Percentiles rank a stretch among this genome's conserved stretches.
phyloP scores from a whole-genome alignment of 495 filamentous ascomycete species.

The Articulospora tetracladia region DNA sequence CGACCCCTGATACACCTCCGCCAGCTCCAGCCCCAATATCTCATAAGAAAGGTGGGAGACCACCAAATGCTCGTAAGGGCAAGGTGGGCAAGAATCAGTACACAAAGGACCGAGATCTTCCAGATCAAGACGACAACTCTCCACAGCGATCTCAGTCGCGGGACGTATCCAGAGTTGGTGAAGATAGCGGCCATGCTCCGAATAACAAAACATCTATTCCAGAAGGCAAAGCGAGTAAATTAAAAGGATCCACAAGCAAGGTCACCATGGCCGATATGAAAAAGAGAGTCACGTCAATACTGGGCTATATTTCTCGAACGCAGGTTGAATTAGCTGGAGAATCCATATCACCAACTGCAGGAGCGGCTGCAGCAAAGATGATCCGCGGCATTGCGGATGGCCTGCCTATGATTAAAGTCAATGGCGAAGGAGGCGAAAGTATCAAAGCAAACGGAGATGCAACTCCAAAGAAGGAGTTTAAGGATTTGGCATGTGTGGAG shows the following conservation, averaged over 20 bases:
- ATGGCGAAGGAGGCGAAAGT: slow-evolving; percentile 21
- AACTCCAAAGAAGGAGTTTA: slow-evolving; percentile 46
- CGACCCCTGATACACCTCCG: slow-evolving; percentile 32
- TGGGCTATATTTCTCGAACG: slow-evolving; percentile 86
- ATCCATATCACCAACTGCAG: slow-evolving; percentile 12
- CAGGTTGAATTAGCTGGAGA: slow-evolving; percentile 83
- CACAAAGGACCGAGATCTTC: slow-evolving; percentile 64
- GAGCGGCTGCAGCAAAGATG: slow-evolving; percentile 16
- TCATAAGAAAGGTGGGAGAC: slow-evolving; percentile 56
- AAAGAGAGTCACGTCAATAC: slow-evolving; percentile 72
- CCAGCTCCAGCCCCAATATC: slow-evolving; percentile 35
- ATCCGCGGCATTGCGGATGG: slow-evolving; percentile 18
- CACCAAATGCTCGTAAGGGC: slow-evolving; percentile 57
- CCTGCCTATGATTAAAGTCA: slow-evolving; percentile 32
- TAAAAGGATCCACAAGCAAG: slow-evolving; percentile 50
- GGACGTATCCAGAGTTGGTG: slow-evolving; percentile 39
- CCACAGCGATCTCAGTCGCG: slow-evolving; percentile 63
- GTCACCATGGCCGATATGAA: slow-evolving; percentile 92
- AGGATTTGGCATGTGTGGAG: slow-evolving; percentile 63
- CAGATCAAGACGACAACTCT: slow-evolving; percentile 56
- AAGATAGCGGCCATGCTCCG: slow-evolving; percentile 16
- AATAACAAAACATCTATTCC: slow-evolving; percentile 25
- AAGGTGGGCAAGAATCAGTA: slow-evolving; percentile 85
- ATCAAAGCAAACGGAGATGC: background rate
- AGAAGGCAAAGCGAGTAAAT: slow-evolving; percentile 28